These are phyloP conservation scores for barrel medic (Medicago truncatula) DNA, from an alignment of 306 rosid species.

Conservation along the genomic window MtrunA17r5.0-ANR NC_053042.1:46965501-46966000, in stretches of 20 bases:
- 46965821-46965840: background rate
- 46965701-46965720: conserved; percentile 42
- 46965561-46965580: conserved; percentile 35
- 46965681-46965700: conserved; percentile 48
- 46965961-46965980: too few species aligned
- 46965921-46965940: too few species aligned
- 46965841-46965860: background rate
- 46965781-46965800: conserved; percentile 30
- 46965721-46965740: conserved; percentile 50
- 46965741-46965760: conserved; percentile 38
- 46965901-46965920: too few species aligned
- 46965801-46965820: conserved; percentile 42
- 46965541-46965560: background rate
- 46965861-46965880: too few species aligned
- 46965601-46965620: conserved; percentile 46
- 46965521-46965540: background rate
- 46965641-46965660: background rate
- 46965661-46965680: conserved; percentile 6
- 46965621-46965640: conserved; percentile 22
- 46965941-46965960: too few species aligned
- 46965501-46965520: conserved; percentile 40
- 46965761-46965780: conserved; percentile 44
- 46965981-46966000: too few species aligned
- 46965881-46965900: too few species aligned
- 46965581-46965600: conserved; percentile 38